Percentiles rank a stretch among this genome's conserved stretches.
Conservation (phyloP, 805 yeast species). For the Starmerella powellii region DNA sequence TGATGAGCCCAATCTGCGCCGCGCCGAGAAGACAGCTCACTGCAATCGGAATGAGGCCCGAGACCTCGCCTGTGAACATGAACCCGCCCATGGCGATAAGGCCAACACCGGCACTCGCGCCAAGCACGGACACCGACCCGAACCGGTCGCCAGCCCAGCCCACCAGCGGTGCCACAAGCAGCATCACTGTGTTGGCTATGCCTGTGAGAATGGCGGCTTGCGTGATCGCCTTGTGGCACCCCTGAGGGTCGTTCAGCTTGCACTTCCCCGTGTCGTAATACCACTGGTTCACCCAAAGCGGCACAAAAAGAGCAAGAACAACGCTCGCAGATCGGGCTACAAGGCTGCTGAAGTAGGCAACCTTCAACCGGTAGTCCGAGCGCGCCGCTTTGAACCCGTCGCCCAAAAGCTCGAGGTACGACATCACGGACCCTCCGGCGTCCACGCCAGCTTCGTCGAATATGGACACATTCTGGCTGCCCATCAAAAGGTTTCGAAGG, state of each 20-base stretch:
- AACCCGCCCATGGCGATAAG: slow-evolving; percentile 16
- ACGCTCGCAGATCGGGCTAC: slow-evolving; percentile 55
- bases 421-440: slow-evolving; percentile 17
- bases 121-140: slow-evolving; percentile 29
- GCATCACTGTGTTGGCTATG: slow-evolving; percentile 44
- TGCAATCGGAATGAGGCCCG: slow-evolving; percentile 28
- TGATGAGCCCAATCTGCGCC: slow-evolving; percentile 50
- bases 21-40: slow-evolving; percentile 42
- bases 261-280: slow-evolving; percentile 44
- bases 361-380: slow-evolving; percentile 36
- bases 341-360: slow-evolving; percentile 51
- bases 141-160: slow-evolving; percentile 45
- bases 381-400: slow-evolving; percentile 40
- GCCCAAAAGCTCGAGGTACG: slow-evolving; percentile 34
- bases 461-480: slow-evolving; percentile 20
- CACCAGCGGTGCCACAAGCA: slow-evolving; percentile 52
- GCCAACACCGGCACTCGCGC: slow-evolving; percentile 25
- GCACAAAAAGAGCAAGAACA: slow-evolving; percentile 47
- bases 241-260: slow-evolving; percentile 24
- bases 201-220: slow-evolving; percentile 60
- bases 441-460: slow-evolving; percentile 27
- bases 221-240: slow-evolving; percentile 52
- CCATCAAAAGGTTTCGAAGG: slow-evolving; percentile 26
- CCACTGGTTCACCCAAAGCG: slow-evolving; percentile 48
- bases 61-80: slow-evolving; percentile 29